A percentile compares a stretch with the other conserved stretches of the same genome.
These are phyloP conservation scores for Quercus aquifolioides DNA, from an alignment of 306 rosid species.

Conservation along the genomic window DNA sequence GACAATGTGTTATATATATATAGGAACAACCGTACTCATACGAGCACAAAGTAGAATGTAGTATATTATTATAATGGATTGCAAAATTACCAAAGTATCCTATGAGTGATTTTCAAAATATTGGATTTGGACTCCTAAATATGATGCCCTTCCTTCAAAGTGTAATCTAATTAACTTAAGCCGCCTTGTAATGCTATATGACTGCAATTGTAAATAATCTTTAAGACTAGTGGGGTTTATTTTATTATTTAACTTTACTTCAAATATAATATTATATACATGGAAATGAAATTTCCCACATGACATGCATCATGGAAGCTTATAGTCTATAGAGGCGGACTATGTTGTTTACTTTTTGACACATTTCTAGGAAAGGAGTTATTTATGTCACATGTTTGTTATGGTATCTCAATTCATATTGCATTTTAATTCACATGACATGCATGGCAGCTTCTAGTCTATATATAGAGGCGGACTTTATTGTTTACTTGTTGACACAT, in stretches of 20 bases:
- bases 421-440: not conserved
- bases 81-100: slow-evolving; percentile 49
- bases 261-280: too few species aligned
- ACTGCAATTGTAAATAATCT: not conserved
- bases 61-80: slow-evolving; percentile 7
- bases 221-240: not conserved
- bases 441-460: not conserved
- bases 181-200: slow-evolving; percentile 31
- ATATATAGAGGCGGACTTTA: not conserved
- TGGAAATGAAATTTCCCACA: not conserved
- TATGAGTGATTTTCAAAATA: slow-evolving; percentile 13
- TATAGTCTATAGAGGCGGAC: not conserved
- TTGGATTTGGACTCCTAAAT: not conserved
- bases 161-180: slow-evolving; percentile 27
- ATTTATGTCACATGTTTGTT: too few species aligned
- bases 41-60: slow-evolving; percentile 16
- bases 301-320: not conserved
- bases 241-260: not conserved
- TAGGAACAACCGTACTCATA: slow-evolving; percentile 35
- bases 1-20: slow-evolving; percentile 29
- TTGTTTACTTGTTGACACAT: not conserved
- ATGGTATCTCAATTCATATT: too few species aligned
- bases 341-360: not conserved
- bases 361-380: too few species aligned
- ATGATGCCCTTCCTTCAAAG: slow-evolving; percentile 29